These are phyloP conservation scores for Aspergillus steynii DNA, from an alignment of 495 filamentous ascomycete species.

Conservation along the genomic window DNA sequence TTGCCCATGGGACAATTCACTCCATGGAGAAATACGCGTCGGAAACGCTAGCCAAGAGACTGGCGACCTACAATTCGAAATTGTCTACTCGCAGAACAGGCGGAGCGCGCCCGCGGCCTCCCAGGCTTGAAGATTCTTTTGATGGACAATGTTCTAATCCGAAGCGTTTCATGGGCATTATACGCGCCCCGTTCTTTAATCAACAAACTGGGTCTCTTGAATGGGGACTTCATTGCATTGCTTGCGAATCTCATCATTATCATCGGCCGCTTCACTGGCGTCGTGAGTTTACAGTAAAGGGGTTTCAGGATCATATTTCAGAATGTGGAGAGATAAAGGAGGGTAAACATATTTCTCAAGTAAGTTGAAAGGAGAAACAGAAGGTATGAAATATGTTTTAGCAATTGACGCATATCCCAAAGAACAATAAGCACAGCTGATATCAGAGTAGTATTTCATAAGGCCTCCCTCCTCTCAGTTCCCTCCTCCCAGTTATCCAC, in stretches of 20 bases:
- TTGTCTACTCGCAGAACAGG: slow-evolving; percentile 1
- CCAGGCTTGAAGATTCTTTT: slow-evolving; percentile 16
- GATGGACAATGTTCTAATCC: slow-evolving; percentile 20
- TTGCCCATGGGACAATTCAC: slow-evolving; percentile 16
- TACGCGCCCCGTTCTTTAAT: slow-evolving; percentile 20
- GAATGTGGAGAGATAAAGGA: slow-evolving; percentile 24
- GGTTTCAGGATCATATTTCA: slow-evolving; percentile 20
- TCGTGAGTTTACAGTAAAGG: slow-evolving; percentile 20
- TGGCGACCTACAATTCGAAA: slow-evolving; percentile 6
- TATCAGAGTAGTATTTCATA: no score
- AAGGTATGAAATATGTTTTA: background rate
- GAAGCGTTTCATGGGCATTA: slow-evolving; percentile 25
- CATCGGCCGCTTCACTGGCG: slow-evolving; percentile 20
- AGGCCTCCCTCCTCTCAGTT: background rate
- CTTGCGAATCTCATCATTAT: slow-evolving; percentile 21
- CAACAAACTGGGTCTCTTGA: background rate
- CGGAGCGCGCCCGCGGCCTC: slow-evolving; percentile 11
- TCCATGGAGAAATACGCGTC: slow-evolving; percentile 21
- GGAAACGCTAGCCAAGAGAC: slow-evolving; percentile 7
- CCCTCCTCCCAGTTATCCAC: background rate
- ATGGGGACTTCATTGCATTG: slow-evolving; percentile 27
- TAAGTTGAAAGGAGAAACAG: slow-evolving; percentile 3
- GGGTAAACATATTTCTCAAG: slow-evolving; percentile 13
- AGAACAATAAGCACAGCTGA: no score
- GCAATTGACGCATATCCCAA: background rate